Conservation (phyloP, 805 yeast genomes). For the Barnettozyma botsteinii region DNA sequence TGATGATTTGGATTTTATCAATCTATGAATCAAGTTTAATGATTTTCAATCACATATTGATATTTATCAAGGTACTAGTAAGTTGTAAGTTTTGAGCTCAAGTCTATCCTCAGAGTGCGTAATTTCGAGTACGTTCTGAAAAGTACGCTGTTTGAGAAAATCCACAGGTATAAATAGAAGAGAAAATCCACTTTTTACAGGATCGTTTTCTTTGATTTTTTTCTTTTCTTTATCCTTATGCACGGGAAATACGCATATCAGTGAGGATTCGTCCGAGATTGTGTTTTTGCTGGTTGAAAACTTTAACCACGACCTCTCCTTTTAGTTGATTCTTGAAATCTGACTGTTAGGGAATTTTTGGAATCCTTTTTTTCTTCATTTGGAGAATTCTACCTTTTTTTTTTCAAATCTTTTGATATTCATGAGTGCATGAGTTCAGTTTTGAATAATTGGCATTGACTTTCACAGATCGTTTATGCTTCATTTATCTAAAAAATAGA, state of each 20-base stretch:
- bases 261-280: conserved; percentile 99
- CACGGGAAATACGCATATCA: conserved; percentile 99
- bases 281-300: conserved; percentile 99
- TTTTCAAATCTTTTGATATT: neutral
- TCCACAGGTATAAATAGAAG: conserved; percentile 1
- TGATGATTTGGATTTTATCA: conserved; percentile 16
- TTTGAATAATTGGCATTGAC: conserved; percentile 1
- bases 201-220: neutral
- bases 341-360: conserved; percentile 23
- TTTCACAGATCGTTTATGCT: neutral
- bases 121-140: neutral
- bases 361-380: conserved; percentile 11
- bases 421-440: conserved; percentile 11
- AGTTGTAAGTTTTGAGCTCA: neutral
- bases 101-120: neutral
- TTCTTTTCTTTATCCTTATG: conserved; percentile 78
- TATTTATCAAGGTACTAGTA: too few relatives aligned
- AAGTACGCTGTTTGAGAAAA: neutral
- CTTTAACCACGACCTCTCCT: conserved; percentile 91
- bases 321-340: conserved; percentile 60
- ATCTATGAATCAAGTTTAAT: conserved; percentile 5
- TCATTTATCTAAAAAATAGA: too few relatives aligned
- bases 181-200: neutral
- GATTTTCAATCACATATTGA: neutral
- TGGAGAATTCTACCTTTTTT: conserved; percentile 3